Evolutionary conservation across 768 basidiomycete genomes (phyloP), one percentile per base, ranked within the genome.

Genomic region (Leucocoprinus leucothites): DNA sequence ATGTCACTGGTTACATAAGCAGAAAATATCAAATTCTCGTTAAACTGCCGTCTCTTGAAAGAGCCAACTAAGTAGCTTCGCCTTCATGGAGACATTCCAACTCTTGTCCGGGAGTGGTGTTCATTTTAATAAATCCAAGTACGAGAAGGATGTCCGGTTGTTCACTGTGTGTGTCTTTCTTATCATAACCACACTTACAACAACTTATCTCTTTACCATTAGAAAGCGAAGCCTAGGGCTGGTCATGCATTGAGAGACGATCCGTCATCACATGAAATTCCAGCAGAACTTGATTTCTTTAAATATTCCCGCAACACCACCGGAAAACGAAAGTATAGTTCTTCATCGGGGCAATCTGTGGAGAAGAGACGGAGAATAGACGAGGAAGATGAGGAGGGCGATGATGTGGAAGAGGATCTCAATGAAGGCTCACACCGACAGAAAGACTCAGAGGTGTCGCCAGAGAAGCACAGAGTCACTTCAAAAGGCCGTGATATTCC

Each of bases 251-350:
- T 51, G 34, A 50, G 19, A 50, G 43, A 26, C 57, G 44, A 57
- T 62, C 58, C 64, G 61, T 56, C 57, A 57, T 59, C 58, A 56
- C 74, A 71, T 8, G 81, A 80, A 55, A 78, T 94, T 43, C 94
- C 89, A 1, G 61, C 75, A 1, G 91, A 89, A 63, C 79, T 98
- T 6, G 93, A 98, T 68, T 95, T 96, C 69, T 98, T 98, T 74
- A 93, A 88, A 63, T 93, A 92, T 58, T 85, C 89, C 2, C 78
- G 84, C 58, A 80, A 77, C 22, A 74, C 73, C 16, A 60, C 72
- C 7, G 69, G 65, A 31, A 88, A 89, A 65, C 79, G 84, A 51
- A 85, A 84, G 65, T 24, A 53, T 41, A 63, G 61, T 21, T 49
- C 60, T 8, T 62, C 61, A 4, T 58, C 54, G 11, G 59, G 59